A percentile compares a stretch with the other conserved stretches of the same genome.
Evolutionary conservation across 148 eudicot species (phyloP).

Genomic region (Tetragonia tetragonoides): DNA sequence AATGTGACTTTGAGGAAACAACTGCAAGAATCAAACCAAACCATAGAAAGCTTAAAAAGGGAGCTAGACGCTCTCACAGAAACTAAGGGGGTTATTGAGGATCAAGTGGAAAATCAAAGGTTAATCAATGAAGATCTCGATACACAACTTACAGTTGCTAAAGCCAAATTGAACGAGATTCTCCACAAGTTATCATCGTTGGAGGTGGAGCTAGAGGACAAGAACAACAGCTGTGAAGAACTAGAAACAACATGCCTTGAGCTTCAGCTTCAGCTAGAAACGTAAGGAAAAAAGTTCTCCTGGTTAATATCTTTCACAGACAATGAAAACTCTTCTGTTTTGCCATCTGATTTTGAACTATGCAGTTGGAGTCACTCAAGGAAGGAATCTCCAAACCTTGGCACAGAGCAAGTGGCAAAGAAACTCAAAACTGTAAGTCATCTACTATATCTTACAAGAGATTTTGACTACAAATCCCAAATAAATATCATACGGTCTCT

Average conservation of each 20-base stretch:
- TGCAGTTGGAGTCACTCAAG: constrained; percentile 42
- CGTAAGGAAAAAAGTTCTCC: constrained; percentile 33
- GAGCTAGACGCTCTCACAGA: constrained; percentile 47
- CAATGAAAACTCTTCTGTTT: background rate
- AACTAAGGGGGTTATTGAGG: constrained; percentile 47
- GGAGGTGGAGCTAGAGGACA: constrained; percentile 74
- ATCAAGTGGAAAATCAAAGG: constrained; percentile 69
- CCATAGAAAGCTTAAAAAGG: constrained; percentile 34
- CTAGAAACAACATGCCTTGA: constrained; percentile 79
- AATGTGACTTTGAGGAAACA: constrained; percentile 33
- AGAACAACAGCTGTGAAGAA: constrained; percentile 65
- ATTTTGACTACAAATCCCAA: background rate
- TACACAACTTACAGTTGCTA: constrained; percentile 62
- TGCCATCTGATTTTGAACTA: constrained; percentile 22
- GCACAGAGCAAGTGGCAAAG: constrained; percentile 38
- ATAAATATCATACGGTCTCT: background rate
- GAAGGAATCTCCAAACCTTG: constrained; percentile 37
- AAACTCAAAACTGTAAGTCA: constrained; percentile 47
- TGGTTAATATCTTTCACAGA: background rate
- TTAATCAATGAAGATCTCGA: constrained; percentile 71
- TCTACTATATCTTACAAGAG: background rate
- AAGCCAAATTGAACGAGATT: constrained; percentile 47
- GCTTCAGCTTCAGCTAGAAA: constrained; percentile 89
- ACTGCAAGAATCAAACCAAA: constrained; percentile 40
- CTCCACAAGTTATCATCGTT: constrained; percentile 60